phyloP scores from a whole-genome alignment of 108 stramenopile genomes.

The Mediolabrus comicus region DNA sequence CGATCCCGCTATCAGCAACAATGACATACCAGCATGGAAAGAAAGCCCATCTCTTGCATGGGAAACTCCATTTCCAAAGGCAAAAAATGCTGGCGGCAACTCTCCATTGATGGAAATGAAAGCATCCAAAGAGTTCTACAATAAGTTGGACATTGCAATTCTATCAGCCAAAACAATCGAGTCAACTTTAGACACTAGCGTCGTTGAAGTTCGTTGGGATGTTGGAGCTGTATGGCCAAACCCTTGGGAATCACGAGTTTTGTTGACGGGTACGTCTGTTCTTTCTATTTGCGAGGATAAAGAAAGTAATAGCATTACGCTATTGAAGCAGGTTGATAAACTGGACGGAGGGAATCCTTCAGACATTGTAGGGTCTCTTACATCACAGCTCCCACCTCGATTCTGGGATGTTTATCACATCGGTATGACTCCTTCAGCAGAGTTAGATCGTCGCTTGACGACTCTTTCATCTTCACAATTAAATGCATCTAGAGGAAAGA shows the following conservation, averaged over 20 bases:
- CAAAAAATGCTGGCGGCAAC: background rate
- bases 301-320: constrained; percentile 12
- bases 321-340: constrained; percentile 59
- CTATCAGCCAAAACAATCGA: constrained; percentile 47
- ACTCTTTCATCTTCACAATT: background rate
- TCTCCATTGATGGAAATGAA: constrained; percentile 61
- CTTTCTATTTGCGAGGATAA: constrained; percentile 33
- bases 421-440: constrained; percentile 84
- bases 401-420: constrained; percentile 90
- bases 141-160: constrained; percentile 70
- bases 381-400: constrained; percentile 60
- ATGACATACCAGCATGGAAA: constrained; percentile 5
- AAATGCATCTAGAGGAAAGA: constrained; percentile 5
- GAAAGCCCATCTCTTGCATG: constrained; percentile 47
- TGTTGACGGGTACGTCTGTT: constrained; percentile 60
- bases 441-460: constrained; percentile 43
- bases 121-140: constrained; percentile 60
- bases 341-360: constrained; percentile 48
- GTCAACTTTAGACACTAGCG: constrained; percentile 1
- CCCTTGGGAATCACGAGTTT: constrained; percentile 71
- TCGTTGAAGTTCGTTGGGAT: constrained; percentile 63
- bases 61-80: constrained; percentile 51
- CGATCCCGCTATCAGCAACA: constrained; percentile 4
- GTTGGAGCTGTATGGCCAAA: constrained; percentile 78
- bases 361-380: constrained; percentile 43